Evolutionary conservation across 176 grass and related monocot genomes (phyloP).

Genomic region (Saccharum spontaneum): DNA sequence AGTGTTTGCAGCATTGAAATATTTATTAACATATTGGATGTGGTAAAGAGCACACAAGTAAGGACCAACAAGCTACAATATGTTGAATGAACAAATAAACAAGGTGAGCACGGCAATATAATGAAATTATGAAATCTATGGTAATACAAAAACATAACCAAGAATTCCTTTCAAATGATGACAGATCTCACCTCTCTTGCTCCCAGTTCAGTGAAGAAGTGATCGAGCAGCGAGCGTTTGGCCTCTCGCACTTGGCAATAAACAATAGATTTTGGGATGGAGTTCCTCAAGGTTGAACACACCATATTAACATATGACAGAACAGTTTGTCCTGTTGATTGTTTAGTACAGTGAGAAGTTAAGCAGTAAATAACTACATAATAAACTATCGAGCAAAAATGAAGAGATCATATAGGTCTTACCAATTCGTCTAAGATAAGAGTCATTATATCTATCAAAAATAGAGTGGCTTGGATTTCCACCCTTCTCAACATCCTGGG

Average conservation of each 20-base stretch:
- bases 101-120: not conserved
- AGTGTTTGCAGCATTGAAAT: not conserved
- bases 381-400: not conserved
- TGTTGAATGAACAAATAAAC: not conserved
- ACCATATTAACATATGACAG: constrained; percentile 95
- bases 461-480: constrained; percentile 98
- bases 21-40: not conserved
- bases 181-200: constrained; percentile 77
- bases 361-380: not conserved
- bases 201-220: constrained; percentile 97
- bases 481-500: constrained; percentile 98
- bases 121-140: not conserved
- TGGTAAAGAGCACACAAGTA: not conserved
- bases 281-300: constrained; percentile 79
- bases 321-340: constrained; percentile 79
- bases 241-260: constrained; percentile 97
- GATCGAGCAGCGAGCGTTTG: constrained; percentile 94
- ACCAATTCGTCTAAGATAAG: constrained; percentile 97
- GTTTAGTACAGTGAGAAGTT: constrained; percentile 23
- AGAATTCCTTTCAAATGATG: not conserved
- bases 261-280: constrained; percentile 91
- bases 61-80: not conserved
- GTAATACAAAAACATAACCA: not conserved
- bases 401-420: not conserved
- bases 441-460: constrained; percentile 99